phyloP scores from a whole-genome alignment of 73 alveolate genomes.

The Effrenium voratum region DNA sequence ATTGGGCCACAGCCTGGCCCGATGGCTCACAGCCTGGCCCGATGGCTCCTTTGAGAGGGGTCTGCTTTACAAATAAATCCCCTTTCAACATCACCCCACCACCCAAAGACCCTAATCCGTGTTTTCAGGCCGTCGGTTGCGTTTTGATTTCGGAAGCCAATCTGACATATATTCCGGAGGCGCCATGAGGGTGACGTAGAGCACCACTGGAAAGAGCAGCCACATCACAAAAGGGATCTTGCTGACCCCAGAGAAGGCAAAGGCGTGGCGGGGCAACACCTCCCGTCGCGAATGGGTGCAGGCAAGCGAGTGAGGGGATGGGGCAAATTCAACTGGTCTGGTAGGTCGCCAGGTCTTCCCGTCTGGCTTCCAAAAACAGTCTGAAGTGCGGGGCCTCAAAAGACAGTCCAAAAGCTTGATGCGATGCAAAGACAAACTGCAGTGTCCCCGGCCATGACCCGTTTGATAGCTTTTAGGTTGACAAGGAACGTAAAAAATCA shows the following conservation, averaged over 20 bases:
- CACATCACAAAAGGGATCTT: constrained; percentile 32
- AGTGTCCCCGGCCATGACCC: too few species aligned
- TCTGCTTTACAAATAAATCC: too few species aligned
- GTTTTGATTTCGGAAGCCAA: not conserved
- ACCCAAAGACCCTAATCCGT: not conserved
- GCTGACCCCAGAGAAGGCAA: not conserved
- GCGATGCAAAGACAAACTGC: too few species aligned
- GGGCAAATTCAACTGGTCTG: too few species aligned
- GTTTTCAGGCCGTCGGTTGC: not conserved
- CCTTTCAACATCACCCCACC: not conserved
- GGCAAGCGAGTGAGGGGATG: too few species aligned
- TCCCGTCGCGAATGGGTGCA: not conserved
- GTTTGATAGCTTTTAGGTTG: too few species aligned
- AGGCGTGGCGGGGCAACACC: constrained; percentile 52
- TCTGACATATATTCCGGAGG: not conserved
- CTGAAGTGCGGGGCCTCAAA: not conserved
- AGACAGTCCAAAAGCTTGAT: too few species aligned
- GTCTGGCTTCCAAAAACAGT: not conserved
- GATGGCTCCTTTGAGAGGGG: too few species aligned
- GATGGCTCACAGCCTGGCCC: too few species aligned
- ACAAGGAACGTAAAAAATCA: too few species aligned
- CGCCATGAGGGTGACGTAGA: constrained; percentile 35
- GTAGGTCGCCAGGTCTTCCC: not conserved
- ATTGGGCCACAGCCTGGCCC: too few species aligned
- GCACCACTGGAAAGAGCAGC: not conserved